Base-by-base conservation (phyloP, 805 yeast genomes). In the Cyberlindnera nakhonratchasimensis region DNA sequence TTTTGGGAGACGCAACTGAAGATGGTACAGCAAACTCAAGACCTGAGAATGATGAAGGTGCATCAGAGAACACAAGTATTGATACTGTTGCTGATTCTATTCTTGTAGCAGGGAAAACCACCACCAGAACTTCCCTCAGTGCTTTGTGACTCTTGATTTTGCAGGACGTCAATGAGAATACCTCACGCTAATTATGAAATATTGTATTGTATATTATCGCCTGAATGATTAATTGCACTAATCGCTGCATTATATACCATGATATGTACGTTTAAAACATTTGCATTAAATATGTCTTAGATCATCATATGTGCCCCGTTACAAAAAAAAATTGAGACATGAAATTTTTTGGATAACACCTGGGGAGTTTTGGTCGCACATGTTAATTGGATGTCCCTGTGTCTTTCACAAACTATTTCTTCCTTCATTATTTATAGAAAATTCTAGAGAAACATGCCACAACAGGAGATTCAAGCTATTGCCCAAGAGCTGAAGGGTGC, bases 401-500 rank as follows among this genome's bases (percentile, higher is more conserved):
- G n/a, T n/a, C n/a, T n/a, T n/a, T 23, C 8, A 23, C 25, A 8
- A 23, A 8, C 25, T 23, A 8, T 23, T 23, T 8, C 11, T 11
- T 23, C 25, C 11, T 23, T 23, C 25, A 12, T 12, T 13, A 26
- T 7, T 26, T 26, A 7, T 12, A 26, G n/a, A 13, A 26, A 26
- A 26, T 26, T n/a, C n/a, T n/a, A n/a, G n/a, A n/a, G n/a, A 16
- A 20, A 29, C 18, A 51, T 49, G 55, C 41, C 49, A 28, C 3
- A 46, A 17, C 36, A 45, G 21, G 53, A 53, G 34, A 53, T 57
- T 25, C 46, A 49, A 29, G 28, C 61, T 26, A 37, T 50, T 40
- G 75, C 78, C 5, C 59, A 53, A 11, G 81, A 77, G 46, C 63
- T 78, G 45, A 77, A 70, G 56, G 65, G 71, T 18, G 77, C 82